Evolutionary conservation across 2,329 filamentous ascomycete species (phyloP), one percentile per base, ranked within the genome.

Genomic region (Thielaviopsis musarum): DNA sequence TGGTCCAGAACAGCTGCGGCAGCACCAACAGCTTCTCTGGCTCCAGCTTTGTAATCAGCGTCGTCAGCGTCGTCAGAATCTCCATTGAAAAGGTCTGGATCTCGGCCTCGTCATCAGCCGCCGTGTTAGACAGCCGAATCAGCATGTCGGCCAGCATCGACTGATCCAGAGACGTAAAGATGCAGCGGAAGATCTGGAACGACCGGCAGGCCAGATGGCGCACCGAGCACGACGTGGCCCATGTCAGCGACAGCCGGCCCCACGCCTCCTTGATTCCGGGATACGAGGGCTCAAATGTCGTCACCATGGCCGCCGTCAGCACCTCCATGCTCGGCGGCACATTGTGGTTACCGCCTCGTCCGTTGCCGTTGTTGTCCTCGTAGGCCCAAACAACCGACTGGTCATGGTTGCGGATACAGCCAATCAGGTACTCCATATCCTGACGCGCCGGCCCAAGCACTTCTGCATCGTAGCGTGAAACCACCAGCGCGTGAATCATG

Each of bases 31-130:
- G 77, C 68, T 91, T 86, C 45, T 86, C 80, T 0, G 86, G 78
- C 21, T 91, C 84, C 28, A 97, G 74, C 59, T 91, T 93, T 64
- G 83, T 80, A 60, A 98, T 95, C 52, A 98, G 85, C 0, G 90
- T 90, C 67, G 94, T 91, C 57, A 98, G 71, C 0, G 94, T 98
- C 0, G 91, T 96, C 58, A 98, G 72, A 60, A 98, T 97, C 69
- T 98, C 94, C 85, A 97, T 91, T 0, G 93, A 94, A 67, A 98
- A 98, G 0, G 90, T 91, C 67, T 96, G 89, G 58, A 96, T 95
- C 71, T 97, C 91, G 0, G 84, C 81, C 66, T 95, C 89, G 65
- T 96, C 90, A 64, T 97, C 91, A 0, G 94, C 91, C 66, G 98
- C 93, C 0, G 93, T 98, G 69, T 97, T 98, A 1, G 91, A 97